A percentile compares a stretch with the other conserved stretches of the same genome.
phyloP scores from a whole-genome alignment of 257 asterid species.

The Solanum sitiens region DNA sequence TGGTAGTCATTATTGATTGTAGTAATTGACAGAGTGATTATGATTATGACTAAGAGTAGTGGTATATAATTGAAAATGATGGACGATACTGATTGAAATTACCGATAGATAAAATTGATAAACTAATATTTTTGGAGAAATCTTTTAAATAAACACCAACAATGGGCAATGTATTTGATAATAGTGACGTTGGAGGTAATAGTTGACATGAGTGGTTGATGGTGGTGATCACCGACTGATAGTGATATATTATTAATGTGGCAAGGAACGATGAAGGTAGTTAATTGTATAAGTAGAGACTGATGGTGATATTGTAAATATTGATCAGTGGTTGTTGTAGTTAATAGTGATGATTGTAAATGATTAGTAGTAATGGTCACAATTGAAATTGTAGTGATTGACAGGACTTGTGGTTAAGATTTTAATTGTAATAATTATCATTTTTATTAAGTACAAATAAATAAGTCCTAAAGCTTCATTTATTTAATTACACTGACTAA shows the following conservation, averaged over 20 bases:
- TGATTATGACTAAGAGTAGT: neutral
- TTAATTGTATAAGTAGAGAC: neutral
- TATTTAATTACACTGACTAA: neutral
- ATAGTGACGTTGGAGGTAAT: neutral
- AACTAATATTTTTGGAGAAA: neutral
- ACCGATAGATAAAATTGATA: neutral
- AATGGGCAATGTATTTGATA: neutral
- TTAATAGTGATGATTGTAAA: neutral
- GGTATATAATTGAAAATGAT: neutral
- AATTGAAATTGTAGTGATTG: neutral
- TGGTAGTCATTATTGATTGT: fast-evolving
- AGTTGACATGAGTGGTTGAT: neutral
- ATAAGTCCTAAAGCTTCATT: neutral
- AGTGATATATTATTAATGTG: neutral
- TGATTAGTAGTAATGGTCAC: neutral
- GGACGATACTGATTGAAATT: neutral
- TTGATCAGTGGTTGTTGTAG: neutral
- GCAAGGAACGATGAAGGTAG: neutral
- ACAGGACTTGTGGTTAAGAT: neutral
- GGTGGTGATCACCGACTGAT: neutral
- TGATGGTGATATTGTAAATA: neutral
- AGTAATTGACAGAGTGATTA: neutral
- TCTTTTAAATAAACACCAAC: neutral
- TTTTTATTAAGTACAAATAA: neutral
- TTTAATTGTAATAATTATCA: neutral